These are phyloP conservation scores for Eutreptiella sp. DNA, from an alignment of 208 protist genomes.

Conservation along the genomic window DNA sequence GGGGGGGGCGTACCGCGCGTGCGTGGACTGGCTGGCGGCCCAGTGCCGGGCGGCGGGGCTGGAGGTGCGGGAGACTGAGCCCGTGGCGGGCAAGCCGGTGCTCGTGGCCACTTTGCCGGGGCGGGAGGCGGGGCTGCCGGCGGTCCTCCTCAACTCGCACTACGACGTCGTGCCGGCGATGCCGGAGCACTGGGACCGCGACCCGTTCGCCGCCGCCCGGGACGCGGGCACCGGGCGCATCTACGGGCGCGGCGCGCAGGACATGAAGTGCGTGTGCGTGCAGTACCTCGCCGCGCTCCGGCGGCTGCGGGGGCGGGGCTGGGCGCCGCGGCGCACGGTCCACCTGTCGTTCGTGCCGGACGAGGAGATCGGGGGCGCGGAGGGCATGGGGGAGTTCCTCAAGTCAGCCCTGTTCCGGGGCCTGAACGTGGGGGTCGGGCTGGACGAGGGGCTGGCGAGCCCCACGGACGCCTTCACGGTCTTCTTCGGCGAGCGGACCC, in stretches of 20 bases:
- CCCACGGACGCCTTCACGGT: slow-evolving; percentile 39
- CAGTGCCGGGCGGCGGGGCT: neutral
- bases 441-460: slow-evolving; percentile 53
- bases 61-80: neutral
- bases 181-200: slow-evolving; percentile 32
- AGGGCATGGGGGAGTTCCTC: slow-evolving; percentile 50
- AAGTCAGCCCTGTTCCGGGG: slow-evolving; percentile 30
- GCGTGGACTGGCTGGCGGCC: slow-evolving; percentile 5
- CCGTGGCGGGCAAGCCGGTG: slow-evolving; percentile 15
- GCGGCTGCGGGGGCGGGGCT: slow-evolving; percentile 14
- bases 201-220: slow-evolving; percentile 18
- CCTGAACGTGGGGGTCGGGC: slow-evolving; percentile 50
- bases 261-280: slow-evolving; percentile 66
- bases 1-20: slow-evolving; percentile 1
- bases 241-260: slow-evolving; percentile 56
- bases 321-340: slow-evolving; percentile 33
- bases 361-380: slow-evolving; percentile 49
- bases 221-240: slow-evolving; percentile 42
- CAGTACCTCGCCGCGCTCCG: slow-evolving; percentile 51
- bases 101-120: slow-evolving; percentile 23
- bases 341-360: slow-evolving; percentile 48
- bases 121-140: slow-evolving; percentile 27
- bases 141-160: slow-evolving; percentile 60
- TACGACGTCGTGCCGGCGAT: slow-evolving; percentile 60
- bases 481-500: slow-evolving; percentile 56